Base-by-base conservation (phyloP, 2,329 filamentous ascomycete species). In the Aspergillus tanneri region DNA sequence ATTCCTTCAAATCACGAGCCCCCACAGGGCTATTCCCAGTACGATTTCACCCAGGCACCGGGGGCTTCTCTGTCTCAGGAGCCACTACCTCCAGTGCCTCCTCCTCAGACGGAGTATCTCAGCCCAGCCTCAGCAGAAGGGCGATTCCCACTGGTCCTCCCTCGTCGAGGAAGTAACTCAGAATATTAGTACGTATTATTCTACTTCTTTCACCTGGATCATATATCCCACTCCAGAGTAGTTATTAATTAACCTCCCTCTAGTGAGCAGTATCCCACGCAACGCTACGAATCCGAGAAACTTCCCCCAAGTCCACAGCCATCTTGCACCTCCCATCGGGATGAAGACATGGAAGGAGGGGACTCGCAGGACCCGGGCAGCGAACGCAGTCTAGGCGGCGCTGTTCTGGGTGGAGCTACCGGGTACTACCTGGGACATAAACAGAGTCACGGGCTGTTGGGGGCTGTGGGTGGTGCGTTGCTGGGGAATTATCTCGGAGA, bases 401-500 rank as follows among this genome's bases (percentile, higher is more conserved):
- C 80, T 3, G 64, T 83, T 3, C 77, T 76, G 11, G 82, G 82
- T 35, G 80, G 77, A 35, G 72, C 79, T 3, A 78, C 80, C 3
- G 82, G 81, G 1, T 77, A 76, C 53, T 76, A 78, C 53, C 69
- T 79, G 5, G 81, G 81, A 14, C 80, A 81, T 62, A 72, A 79
- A 55, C 76, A 72, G 18, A 71, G 78, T n/a, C 79, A 81, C 55
- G 79, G 79, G 3, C 66, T 84, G 23, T 63, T 85, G 8, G 81
- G 81, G 9, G 77, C 80, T 1, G 62, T 84, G 22, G 77, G 78
- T 3, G 81, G 81, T 46, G 81, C 80, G 0, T 72, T 84, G 37
- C 46, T 78, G 2, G 81, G 81, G 2, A 75, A 71, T 60, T 78
- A 81, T 51, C 57, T 79, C 0, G 78, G 82, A 56, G 75, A 83